Percentiles rank a stretch among this genome's conserved stretches.
phyloP scores from a whole-genome alignment of 1,139 yeast species.

The Taiozyma onychis region DNA sequence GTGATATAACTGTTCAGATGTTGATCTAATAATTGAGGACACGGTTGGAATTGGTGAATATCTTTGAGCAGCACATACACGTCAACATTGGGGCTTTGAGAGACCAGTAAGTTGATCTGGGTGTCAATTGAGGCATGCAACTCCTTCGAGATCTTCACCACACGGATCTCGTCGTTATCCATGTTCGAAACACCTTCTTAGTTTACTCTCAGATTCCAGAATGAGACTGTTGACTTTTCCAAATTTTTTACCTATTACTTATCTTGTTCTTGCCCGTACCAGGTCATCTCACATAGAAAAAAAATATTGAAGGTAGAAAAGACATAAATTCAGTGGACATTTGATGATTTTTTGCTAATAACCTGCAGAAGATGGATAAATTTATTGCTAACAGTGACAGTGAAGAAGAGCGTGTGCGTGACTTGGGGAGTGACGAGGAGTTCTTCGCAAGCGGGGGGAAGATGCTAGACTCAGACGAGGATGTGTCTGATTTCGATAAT shows the following conservation, averaged over 20 bases:
- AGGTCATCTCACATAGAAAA: background rate
- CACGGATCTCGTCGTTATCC: background rate
- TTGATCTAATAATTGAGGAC: slow-evolving; percentile 47
- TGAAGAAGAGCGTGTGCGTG: slow-evolving; percentile 7
- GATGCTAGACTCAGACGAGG: slow-evolving; percentile 7
- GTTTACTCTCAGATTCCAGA: background rate
- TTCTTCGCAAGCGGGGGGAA: slow-evolving; percentile 7
- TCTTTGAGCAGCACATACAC: slow-evolving; percentile 11
- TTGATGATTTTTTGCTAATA: too few relatives aligned
- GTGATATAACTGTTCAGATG: slow-evolving; percentile 32
- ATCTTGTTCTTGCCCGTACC: background rate
- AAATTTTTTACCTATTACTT: background rate
- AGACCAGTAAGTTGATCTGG: background rate
- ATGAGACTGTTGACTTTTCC: background rate
- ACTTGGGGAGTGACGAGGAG: slow-evolving; percentile 22
- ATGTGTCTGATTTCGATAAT: slow-evolving; percentile 5
- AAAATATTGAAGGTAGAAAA: background rate
- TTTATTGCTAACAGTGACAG: slow-evolving; percentile 11
- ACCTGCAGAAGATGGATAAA: slow-evolving; percentile 26
- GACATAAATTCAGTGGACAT: background rate
- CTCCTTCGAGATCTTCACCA: background rate
- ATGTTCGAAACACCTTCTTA: background rate
- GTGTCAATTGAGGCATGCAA: background rate
- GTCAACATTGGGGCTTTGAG: background rate
- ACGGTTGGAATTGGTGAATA: slow-evolving; percentile 47